Evolutionary conservation across 139 green algal genomes (phyloP).

Genomic region (Chlorella ohadii): DNA sequence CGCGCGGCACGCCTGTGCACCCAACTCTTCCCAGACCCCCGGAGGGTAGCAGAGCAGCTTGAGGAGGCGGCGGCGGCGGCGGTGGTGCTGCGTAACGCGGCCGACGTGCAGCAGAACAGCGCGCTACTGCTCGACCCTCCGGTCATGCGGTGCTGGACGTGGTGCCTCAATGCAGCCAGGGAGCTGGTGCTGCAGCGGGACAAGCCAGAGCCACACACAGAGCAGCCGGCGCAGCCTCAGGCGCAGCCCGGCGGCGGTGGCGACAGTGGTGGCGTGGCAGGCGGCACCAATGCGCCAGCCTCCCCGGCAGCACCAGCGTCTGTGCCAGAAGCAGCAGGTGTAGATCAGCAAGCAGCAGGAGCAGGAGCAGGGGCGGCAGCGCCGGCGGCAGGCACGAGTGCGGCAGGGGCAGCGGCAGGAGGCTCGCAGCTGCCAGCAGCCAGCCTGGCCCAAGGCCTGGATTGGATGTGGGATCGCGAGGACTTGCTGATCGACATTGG

Average conservation of each 20-base stretch:
- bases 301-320: too few relatives aligned
- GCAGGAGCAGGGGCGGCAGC: background rate
- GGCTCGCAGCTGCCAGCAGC: background rate
- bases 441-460: too few relatives aligned
- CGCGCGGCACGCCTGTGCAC: background rate
- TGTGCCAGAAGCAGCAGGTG: background rate
- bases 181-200: conserved; percentile 31
- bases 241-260: too few relatives aligned
- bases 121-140: conserved; percentile 17
- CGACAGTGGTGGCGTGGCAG: background rate
- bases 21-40: background rate
- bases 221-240: too few relatives aligned
- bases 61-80: conserved; percentile 21
- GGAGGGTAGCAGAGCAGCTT: background rate
- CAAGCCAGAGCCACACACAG: too few relatives aligned
- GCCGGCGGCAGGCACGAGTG: background rate
- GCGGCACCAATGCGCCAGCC: too few relatives aligned
- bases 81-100: conserved; percentile 21
- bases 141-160: conserved; percentile 30
- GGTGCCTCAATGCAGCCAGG: conserved; percentile 5
- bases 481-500: background rate
- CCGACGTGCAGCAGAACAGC: conserved; percentile 5
- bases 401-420: background rate
- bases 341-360: too few relatives aligned
- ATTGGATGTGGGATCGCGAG: background rate